phyloP scores from a whole-genome alignment of 192 early-diverging fungal species.

The Podila clonocystis region DNA sequence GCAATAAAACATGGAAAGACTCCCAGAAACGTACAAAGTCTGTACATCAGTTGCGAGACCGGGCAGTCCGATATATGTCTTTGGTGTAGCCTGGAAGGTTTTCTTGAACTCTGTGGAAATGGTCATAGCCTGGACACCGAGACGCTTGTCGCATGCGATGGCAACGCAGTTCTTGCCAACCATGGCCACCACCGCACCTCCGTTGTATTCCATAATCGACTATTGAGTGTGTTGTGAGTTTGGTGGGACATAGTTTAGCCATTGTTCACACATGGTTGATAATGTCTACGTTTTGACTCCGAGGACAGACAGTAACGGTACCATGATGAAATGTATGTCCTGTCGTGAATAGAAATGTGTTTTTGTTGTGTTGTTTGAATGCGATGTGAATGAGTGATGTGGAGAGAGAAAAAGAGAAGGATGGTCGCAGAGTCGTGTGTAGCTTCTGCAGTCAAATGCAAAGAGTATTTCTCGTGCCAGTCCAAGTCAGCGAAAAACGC shows the following conservation, averaged over 20 bases:
- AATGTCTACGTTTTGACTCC: too few relatives aligned
- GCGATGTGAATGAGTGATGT: neutral
- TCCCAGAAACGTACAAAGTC: slow-evolving; percentile 79
- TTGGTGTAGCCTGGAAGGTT: slow-evolving; percentile 88
- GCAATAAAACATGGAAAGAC: neutral
- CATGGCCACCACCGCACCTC: slow-evolving; percentile 95
- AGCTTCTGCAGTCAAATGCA: too few relatives aligned
- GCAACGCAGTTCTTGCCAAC: slow-evolving; percentile 98
- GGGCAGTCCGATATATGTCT: slow-evolving; percentile 88
- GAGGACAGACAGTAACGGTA: neutral
- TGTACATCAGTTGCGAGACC: slow-evolving; percentile 97
- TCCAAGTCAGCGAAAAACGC: too few relatives aligned
- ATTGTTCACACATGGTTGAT: too few relatives aligned
- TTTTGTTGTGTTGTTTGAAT: neutral
- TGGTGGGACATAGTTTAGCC: too few relatives aligned
- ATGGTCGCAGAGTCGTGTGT: too few relatives aligned
- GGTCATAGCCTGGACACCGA: slow-evolving; percentile 93
- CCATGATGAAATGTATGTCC: neutral
- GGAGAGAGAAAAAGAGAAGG: neutral
- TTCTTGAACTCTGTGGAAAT: slow-evolving; percentile 97
- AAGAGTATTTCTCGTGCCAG: too few relatives aligned
- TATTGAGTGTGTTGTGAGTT: slow-evolving; percentile 20
- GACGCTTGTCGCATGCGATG: slow-evolving; percentile 94
- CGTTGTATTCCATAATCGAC: slow-evolving; percentile 95
- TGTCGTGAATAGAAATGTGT: neutral